These are phyloP conservation scores for Melanomma pulvis-pyrius DNA, from an alignment of 495 filamentous ascomycete genomes.

Conservation along the genomic window DNA sequence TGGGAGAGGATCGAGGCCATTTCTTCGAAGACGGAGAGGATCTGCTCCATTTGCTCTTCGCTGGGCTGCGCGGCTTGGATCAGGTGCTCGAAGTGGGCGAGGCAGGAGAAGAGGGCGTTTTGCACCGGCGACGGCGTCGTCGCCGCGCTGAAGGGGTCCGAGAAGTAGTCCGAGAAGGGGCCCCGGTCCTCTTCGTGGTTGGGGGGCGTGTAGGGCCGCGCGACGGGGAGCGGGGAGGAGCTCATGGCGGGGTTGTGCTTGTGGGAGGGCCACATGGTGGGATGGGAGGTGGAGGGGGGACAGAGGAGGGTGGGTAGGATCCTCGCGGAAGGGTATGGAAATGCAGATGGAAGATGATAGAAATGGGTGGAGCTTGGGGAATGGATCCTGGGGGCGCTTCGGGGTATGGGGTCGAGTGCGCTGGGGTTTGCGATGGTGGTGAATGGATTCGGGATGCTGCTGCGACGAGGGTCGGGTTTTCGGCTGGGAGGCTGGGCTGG, in stretches of 20 bases:
- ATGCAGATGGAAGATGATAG: background rate
- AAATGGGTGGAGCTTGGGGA: background rate
- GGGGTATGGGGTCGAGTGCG: background rate
- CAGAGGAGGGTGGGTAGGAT: background rate
- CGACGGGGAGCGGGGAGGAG: constrained; percentile 5
- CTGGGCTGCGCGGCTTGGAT: constrained; percentile 14
- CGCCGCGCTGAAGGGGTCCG: background rate
- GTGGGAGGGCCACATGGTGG: constrained; percentile 6
- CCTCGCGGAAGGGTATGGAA: background rate
- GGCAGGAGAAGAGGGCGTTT: constrained; percentile 15
- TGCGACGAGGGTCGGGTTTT: background rate
- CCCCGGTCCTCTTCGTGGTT: background rate
- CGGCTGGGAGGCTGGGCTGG: background rate
- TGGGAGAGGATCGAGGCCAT: constrained; percentile 5
- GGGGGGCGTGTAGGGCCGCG: constrained; percentile 26
- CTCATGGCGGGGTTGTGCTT: background rate
- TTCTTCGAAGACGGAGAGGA: constrained; percentile 17
- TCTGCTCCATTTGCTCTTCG: constrained; percentile 22
- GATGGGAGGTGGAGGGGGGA: background rate
- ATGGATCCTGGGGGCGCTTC: background rate
- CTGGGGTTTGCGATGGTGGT: background rate
- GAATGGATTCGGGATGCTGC: background rate
- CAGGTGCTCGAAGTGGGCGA: constrained; percentile 10
- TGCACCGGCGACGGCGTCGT: constrained; percentile 22
- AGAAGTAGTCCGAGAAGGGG: background rate